Evolutionary conservation across 352 stramenopile genomes (phyloP).

Genomic region (Pseudoperonospora humuli): DNA sequence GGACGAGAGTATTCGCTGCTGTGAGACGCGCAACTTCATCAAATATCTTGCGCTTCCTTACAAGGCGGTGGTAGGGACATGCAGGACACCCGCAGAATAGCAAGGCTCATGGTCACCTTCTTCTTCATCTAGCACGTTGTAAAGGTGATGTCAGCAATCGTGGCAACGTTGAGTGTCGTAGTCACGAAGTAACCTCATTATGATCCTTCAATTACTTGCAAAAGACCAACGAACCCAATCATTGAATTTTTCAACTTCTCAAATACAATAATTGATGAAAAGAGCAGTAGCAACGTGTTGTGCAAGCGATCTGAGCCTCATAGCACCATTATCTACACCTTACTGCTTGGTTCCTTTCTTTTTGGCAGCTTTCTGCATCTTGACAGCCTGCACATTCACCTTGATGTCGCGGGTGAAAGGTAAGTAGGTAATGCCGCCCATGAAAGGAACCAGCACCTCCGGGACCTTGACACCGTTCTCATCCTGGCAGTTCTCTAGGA

Average conservation of each 20-base stretch:
- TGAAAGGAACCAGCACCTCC: conserved; percentile 96
- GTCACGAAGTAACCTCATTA: too few species aligned
- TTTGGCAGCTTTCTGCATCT: conserved; percentile 93
- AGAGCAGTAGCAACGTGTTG: conserved; percentile 21
- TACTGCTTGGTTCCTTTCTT: conserved; percentile 85
- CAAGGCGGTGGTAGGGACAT: conserved; percentile 39
- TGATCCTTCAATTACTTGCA: too few species aligned
- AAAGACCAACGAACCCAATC: too few species aligned
- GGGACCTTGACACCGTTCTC: conserved; percentile 95
- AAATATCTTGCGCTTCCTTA: conserved; percentile 76
- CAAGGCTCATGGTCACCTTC: too few species aligned
- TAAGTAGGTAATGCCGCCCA: conserved; percentile 97
- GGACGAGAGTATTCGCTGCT: conserved; percentile 68
- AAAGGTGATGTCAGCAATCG: too few species aligned
- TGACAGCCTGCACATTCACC: conserved; percentile 86
- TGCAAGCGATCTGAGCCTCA: conserved; percentile 4
- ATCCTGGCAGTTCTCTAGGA: conserved; percentile 99
- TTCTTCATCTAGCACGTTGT: too few species aligned
- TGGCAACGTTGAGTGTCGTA: too few species aligned
- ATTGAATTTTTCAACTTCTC: too few species aligned
- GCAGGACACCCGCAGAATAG: too few species aligned
- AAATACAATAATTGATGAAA: not conserved
- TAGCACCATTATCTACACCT: conserved; percentile 20
- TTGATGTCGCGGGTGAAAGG: conserved; percentile 95
- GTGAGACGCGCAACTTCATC: conserved; percentile 81